Percentiles rank a stretch among this genome's conserved stretches.
These are phyloP conservation scores for Pichia deserticola DNA, from an alignment of 805 yeast species.

Conservation along the genomic window DNA sequence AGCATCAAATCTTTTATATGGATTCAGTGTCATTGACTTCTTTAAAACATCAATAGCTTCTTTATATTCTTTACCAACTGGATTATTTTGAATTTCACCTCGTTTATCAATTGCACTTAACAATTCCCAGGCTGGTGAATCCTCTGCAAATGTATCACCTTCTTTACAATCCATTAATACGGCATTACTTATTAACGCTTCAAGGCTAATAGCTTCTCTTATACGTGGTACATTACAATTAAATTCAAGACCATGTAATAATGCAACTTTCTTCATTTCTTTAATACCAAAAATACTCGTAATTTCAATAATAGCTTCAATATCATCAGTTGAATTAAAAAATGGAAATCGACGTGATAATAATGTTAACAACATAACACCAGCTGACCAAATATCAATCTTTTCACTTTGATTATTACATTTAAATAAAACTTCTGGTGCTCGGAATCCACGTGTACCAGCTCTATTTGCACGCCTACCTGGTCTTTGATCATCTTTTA, in stretches of 20 bases:
- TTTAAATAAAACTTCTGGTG: slow-evolving; percentile 86
- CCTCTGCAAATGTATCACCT: slow-evolving; percentile 57
- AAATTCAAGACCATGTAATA: slow-evolving; percentile 80
- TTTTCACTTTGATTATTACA: slow-evolving; percentile 77
- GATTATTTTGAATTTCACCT: slow-evolving; percentile 32
- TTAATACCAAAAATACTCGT: slow-evolving; percentile 72
- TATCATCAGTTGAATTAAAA: slow-evolving; percentile 89
- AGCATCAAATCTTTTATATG: slow-evolving; percentile 49
- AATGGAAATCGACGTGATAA: slow-evolving; percentile 81
- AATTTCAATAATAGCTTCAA: slow-evolving; percentile 82
- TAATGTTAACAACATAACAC: slow-evolving; percentile 75
- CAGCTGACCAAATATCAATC: slow-evolving; percentile 90
- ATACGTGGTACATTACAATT: slow-evolving; percentile 56
- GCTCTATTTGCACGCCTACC: slow-evolving; percentile 94
- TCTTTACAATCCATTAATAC: slow-evolving; percentile 38
- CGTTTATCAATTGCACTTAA: slow-evolving; percentile 39
- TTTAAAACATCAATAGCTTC: slow-evolving; percentile 50
- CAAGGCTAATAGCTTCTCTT: slow-evolving; percentile 33
- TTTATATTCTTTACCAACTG: slow-evolving; percentile 31
- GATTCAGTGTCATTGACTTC: slow-evolving; percentile 52
- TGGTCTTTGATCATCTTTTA: slow-evolving; percentile 80
- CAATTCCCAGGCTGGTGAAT: slow-evolving; percentile 66
- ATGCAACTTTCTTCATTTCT: slow-evolving; percentile 68
- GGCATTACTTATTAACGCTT: slow-evolving; percentile 37
- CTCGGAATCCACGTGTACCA: slow-evolving; percentile 91